Evolutionary conservation across 495 filamentous ascomycete species (phyloP).

Genomic region (Hypoxylon cercidicola): DNA sequence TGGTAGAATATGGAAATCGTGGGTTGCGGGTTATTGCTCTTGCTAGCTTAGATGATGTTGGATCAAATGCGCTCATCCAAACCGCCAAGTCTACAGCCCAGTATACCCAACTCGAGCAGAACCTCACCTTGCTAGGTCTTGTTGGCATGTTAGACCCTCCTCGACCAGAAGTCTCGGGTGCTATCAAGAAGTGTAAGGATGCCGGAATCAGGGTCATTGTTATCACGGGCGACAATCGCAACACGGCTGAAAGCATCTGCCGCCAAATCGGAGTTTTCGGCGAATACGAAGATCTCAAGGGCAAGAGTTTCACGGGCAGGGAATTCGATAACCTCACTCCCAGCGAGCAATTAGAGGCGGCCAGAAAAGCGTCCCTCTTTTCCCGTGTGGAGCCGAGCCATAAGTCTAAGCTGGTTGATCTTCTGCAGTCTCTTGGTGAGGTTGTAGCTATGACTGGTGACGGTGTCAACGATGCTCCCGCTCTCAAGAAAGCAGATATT

Average conservation of each 20-base stretch:
- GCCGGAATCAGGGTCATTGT: constrained; percentile 98
- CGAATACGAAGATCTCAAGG: constrained; percentile 79
- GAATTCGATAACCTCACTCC: constrained; percentile 91
- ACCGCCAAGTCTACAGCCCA: constrained; percentile 83
- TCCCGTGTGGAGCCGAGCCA: constrained; percentile 96
- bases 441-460: constrained; percentile 99
- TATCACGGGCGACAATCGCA: constrained; percentile 97
- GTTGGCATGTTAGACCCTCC: constrained; percentile 98
- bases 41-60: constrained; percentile 78
- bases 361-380: constrained; percentile 88
- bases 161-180: constrained; percentile 87
- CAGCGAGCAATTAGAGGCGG: constrained; percentile 80
- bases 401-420: constrained; percentile 95
- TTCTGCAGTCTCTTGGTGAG: constrained; percentile 90
- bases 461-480: constrained; percentile 98
- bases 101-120: constrained; percentile 87
- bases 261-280: constrained; percentile 96
- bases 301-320: constrained; percentile 94
- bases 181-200: constrained; percentile 87
- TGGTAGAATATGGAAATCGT: constrained; percentile 88
- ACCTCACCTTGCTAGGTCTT: constrained; percentile 92
- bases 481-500: constrained; percentile 98
- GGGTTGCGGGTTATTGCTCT: constrained; percentile 96
- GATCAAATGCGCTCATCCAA: constrained; percentile 72
- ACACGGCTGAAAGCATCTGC: constrained; percentile 97